Evolutionary conservation across 2,329 filamentous ascomycete species (phyloP).

Genomic region (Cladosporium phlei): DNA sequence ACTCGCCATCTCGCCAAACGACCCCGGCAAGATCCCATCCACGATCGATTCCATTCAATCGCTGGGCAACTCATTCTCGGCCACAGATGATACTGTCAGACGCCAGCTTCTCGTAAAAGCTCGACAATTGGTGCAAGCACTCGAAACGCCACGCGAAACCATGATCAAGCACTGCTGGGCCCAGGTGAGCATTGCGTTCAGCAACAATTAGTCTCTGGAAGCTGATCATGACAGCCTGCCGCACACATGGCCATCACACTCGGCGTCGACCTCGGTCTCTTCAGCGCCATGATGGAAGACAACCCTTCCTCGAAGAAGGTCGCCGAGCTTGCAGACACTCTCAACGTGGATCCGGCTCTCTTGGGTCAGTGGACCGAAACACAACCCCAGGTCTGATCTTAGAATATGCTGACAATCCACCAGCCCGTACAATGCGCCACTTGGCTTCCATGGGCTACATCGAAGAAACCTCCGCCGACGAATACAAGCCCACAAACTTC

Average conservation of each 20-base stretch:
- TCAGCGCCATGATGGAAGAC: slow-evolving; percentile 4
- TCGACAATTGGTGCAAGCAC: background rate
- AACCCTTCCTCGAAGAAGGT: slow-evolving; percentile 1
- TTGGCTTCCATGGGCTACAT: slow-evolving; percentile 6
- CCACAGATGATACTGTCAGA: background rate
- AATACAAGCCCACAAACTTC: slow-evolving; percentile 10
- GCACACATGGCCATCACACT: slow-evolving; percentile 9
- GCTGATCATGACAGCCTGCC: slow-evolving; percentile 1
- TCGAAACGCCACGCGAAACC: slow-evolving; percentile 8
- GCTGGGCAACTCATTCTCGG: background rate
- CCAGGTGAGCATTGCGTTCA: background rate
- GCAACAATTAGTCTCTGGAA: no score
- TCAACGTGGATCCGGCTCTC: slow-evolving; percentile 1
- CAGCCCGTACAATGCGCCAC: slow-evolving; percentile 7
- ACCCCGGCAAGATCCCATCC: background rate
- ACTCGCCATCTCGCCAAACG: slow-evolving; percentile 2
- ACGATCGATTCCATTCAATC: background rate
- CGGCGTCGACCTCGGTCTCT: slow-evolving; percentile 4
- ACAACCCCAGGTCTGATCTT: background rate
- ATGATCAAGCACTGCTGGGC: slow-evolving; percentile 12
- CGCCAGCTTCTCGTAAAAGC: slow-evolving; percentile 3
- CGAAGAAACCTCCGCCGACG: background rate
- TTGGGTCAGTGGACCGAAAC: background rate
- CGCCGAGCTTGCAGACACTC: background rate
- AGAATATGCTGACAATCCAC: background rate